A percentile compares a stretch with the other conserved stretches of the same genome.
Evolutionary conservation across 179 eudicot species (phyloP).

Genomic region (Beta lomatogona): DNA sequence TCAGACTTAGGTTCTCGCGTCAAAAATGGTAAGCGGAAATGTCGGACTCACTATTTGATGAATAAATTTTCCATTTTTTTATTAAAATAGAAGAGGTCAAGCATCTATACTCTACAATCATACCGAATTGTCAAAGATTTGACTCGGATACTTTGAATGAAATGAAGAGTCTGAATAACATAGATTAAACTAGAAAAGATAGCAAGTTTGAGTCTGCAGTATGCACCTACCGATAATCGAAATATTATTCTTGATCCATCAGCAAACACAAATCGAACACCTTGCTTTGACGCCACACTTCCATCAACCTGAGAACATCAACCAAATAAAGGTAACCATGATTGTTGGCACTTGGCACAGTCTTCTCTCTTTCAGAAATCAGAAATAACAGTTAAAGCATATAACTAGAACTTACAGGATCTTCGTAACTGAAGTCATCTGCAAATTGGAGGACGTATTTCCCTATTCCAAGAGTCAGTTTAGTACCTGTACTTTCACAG

Average conservation of each 20-base stretch:
- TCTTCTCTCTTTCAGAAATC: background rate
- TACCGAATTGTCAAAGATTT: too few species aligned
- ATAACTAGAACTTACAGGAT: constrained; percentile 70
- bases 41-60: too few species aligned
- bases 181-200: background rate
- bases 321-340: background rate
- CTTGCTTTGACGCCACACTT: constrained; percentile 89
- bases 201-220: background rate
- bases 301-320: constrained; percentile 69
- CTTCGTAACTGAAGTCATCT: constrained; percentile 87
- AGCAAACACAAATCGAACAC: constrained; percentile 87
- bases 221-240: constrained; percentile 70
- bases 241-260: constrained; percentile 96
- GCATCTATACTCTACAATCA: too few species aligned
- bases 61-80: too few species aligned
- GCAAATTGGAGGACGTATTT: constrained; percentile 73
- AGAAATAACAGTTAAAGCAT: background rate
- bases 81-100: too few species aligned
- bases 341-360: background rate
- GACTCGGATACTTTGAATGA: too few species aligned
- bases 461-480: constrained; percentile 50
- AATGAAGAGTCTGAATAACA: background rate
- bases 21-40: too few species aligned
- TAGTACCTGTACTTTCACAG: constrained; percentile 21
- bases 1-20: too few species aligned